Evolutionary conservation across 441 rosid genomes (phyloP).

Genomic region (Populus trichocarpa): DNA sequence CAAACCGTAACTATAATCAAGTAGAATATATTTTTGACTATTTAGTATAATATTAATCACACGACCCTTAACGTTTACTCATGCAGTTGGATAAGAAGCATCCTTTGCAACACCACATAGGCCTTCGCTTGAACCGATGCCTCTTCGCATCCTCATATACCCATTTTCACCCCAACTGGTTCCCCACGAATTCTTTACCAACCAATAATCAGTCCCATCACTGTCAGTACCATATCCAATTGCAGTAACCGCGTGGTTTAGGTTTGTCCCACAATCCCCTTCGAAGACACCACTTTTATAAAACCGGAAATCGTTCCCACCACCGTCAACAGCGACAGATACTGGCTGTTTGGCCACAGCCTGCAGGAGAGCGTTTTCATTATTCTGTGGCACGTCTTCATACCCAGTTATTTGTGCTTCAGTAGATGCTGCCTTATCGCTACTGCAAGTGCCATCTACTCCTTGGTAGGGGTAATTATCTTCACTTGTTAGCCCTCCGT

Average conservation of each 20-base stretch:
- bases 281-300: slow-evolving; percentile 58
- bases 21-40: no score
- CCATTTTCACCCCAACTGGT: slow-evolving; percentile 66
- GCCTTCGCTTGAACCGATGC: slow-evolving; percentile 34
- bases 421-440: slow-evolving; percentile 19
- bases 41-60: no score
- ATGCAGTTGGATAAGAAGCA: slow-evolving; percentile 56
- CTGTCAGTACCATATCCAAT: slow-evolving; percentile 65
- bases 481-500: slow-evolving; percentile 60
- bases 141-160: slow-evolving; percentile 59
- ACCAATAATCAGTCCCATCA: slow-evolving; percentile 56
- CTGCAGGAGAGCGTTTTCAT: slow-evolving; percentile 54
- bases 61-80: background rate
- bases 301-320: slow-evolving; percentile 55
- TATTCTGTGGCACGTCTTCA: slow-evolving; percentile 49
- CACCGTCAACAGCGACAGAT: slow-evolving; percentile 63
- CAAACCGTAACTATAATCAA: no score
- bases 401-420: slow-evolving; percentile 61
- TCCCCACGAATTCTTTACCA: slow-evolving; percentile 71
- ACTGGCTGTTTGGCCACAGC: slow-evolving; percentile 75
- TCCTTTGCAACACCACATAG: slow-evolving; percentile 70
- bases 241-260: slow-evolving; percentile 69
- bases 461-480: slow-evolving; percentile 49
- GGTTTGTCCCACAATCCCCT: slow-evolving; percentile 54
- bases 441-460: slow-evolving; percentile 38